Percentiles rank a stretch among this genome's conserved stretches.
These are phyloP conservation scores for Fusarium clavum DNA, from an alignment of 2,329 filamentous ascomycete genomes.

Conservation along the genomic window DNA sequence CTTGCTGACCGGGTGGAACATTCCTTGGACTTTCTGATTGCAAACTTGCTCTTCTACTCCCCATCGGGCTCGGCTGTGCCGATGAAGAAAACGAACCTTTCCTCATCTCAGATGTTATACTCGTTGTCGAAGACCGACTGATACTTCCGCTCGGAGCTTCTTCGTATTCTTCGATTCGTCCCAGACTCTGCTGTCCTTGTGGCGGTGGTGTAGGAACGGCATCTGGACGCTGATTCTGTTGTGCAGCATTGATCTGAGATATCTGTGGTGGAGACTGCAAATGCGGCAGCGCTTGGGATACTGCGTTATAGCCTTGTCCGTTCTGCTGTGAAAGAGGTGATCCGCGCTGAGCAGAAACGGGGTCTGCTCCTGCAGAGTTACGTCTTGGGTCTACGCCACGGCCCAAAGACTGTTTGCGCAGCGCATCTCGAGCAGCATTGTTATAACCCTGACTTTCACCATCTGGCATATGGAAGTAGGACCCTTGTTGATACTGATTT, in stretches of 20 bases:
- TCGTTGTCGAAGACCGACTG: constrained; percentile 38
- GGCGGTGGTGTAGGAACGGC: constrained; percentile 18
- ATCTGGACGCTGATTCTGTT: constrained; percentile 18
- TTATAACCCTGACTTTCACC: constrained; percentile 39
- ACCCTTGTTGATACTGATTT: constrained; percentile 31
- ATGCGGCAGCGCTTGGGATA: constrained; percentile 12
- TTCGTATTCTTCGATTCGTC: constrained; percentile 45
- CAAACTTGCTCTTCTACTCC: constrained; percentile 40
- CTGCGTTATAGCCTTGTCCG: constrained; percentile 1
- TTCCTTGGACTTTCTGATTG: constrained; percentile 30
- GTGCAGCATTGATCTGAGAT: constrained; percentile 12
- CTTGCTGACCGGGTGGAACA: constrained; percentile 24
- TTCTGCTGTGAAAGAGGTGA: constrained; percentile 27
- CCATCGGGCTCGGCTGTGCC: constrained; percentile 32
- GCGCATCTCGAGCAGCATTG: constrained; percentile 36
- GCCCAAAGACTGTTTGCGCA: constrained; percentile 41
- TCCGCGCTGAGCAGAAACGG: constrained; percentile 18
- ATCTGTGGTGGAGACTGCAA: constrained; percentile 32
- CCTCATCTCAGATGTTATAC: constrained; percentile 22
- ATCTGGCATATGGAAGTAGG: constrained; percentile 38
- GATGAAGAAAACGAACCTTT: constrained; percentile 34
- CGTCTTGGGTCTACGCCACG: constrained; percentile 39
- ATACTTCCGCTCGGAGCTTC: constrained; percentile 28
- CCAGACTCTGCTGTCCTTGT: constrained; percentile 34
- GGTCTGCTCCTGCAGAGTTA: constrained; percentile 37